Base-by-base conservation (phyloP, 768 basidiomycete species). In the Epithele typhae region DNA sequence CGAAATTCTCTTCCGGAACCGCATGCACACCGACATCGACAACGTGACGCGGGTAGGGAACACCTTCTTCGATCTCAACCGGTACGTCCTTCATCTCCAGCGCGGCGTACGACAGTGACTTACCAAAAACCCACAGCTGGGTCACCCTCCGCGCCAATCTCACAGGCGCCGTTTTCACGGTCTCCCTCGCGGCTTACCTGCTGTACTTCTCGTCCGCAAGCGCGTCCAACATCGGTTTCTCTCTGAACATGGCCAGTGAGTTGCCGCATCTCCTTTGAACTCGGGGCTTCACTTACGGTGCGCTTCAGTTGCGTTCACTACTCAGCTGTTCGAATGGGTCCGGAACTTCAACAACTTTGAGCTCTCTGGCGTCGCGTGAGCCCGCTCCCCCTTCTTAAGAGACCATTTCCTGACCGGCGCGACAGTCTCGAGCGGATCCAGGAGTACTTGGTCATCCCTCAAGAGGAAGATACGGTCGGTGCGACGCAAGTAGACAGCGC, bases 381-480 rank as follows among this genome's bases (percentile, higher is more conserved):
- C 18, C n/a, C 27, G 14, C 14, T 30, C 7, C 27, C 27, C 27
- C 14, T 30, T 30, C 27, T 30, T 30, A 7, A 30, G 8, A 7
- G 8, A 14, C 27, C 27, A 14, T 7, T 30, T 7, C 14, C 27
- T 30, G 27, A 30, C 27, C 7, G 7, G 8, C 14, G 14, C 27
- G 27, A 15, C 35, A 73, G 75, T 46, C 47, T 75, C 37, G 72
- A 79, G 56, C 71, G 79, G 27, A 70, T 82, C 39, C 65, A 74
- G 37, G 73, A 74, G 36, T 82, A 80, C 54, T 57, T 81, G 27
- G 63, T 65, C 18, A 75, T 79, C 37, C 78, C 79, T 42, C 76
- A 77, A 44, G 81, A 82, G 58, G 68, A 69, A 0, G 59, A 40
- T 21, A 32, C 46, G 10, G 40, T 41, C 25, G 25, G 27, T 1